phyloP scores from a whole-genome alignment of 352 stramenopile genomes.

The Aphanomyces euteiches region DNA sequence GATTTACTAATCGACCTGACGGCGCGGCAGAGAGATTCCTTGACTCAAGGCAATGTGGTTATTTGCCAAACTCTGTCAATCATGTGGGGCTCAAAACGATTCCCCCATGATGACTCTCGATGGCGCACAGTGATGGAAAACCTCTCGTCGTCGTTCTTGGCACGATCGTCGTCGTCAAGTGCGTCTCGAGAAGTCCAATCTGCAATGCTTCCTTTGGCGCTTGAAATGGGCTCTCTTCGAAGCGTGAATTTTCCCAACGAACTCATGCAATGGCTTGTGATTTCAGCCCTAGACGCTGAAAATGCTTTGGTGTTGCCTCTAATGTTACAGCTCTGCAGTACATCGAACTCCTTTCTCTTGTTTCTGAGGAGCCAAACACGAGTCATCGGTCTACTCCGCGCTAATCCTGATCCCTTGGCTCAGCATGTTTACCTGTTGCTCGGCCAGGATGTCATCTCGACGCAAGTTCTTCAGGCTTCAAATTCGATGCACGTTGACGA shows the following conservation, averaged over 20 bases:
- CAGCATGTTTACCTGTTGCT: constrained; percentile 15
- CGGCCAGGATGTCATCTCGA: constrained; percentile 7
- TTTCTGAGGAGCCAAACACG: constrained; percentile 12
- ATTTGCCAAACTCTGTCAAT: neutral
- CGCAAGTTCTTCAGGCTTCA: neutral
- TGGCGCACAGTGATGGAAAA: neutral
- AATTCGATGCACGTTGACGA: neutral
- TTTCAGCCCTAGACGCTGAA: constrained; percentile 17
- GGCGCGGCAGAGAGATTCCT: neutral
- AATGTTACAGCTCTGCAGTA: neutral
- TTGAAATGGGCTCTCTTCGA: neutral
- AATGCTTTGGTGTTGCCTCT: neutral
- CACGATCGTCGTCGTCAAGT: neutral
- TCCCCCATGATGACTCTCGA: neutral
- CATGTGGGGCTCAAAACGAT: neutral
- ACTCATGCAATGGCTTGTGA: constrained; percentile 26
- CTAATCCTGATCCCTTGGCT: neutral
- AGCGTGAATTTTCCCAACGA: neutral
- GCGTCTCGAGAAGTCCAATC: neutral
- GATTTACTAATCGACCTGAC: constrained; percentile 3
- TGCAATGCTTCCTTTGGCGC: constrained; percentile 7
- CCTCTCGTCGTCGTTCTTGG: neutral
- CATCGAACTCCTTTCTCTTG: neutral
- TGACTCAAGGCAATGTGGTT: neutral
- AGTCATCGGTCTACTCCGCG: neutral